Evolutionary conservation across 1,139 yeast genomes (phyloP).

Genomic region (Eremothecium cymbalariae): DNA sequence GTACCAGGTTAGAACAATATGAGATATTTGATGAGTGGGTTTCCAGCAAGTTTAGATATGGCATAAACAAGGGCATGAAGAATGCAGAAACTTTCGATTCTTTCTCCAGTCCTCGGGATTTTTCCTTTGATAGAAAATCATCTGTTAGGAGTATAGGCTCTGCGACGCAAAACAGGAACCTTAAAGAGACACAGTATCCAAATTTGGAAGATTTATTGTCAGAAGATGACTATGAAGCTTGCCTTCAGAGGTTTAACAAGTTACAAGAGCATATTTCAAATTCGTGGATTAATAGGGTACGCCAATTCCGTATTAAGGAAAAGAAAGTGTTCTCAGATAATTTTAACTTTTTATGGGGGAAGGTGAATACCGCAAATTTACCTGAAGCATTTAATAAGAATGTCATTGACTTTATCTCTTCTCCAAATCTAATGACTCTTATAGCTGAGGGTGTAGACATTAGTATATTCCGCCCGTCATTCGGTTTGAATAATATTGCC

Average conservation of each 20-base stretch:
- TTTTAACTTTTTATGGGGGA: constrained; percentile 46
- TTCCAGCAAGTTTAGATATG: constrained; percentile 17
- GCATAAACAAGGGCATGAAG: constrained; percentile 3
- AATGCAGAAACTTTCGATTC: constrained; percentile 5
- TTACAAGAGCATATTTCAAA: constrained; percentile 46
- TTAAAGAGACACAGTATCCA: neutral
- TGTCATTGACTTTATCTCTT: constrained; percentile 49
- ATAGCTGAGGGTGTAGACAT: constrained; percentile 52
- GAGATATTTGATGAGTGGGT: constrained; percentile 41
- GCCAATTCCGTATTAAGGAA: constrained; percentile 38
- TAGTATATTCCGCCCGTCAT: constrained; percentile 46
- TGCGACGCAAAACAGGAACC: neutral
- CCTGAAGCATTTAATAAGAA: constrained; percentile 43
- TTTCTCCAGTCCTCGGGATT: neutral
- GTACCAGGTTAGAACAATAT: constrained; percentile 51
- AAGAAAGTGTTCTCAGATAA: constrained; percentile 45
- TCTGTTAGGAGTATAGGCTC: neutral
- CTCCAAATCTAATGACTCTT: constrained; percentile 59
- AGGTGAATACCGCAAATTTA: constrained; percentile 36
- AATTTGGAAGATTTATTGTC: constrained; percentile 1
- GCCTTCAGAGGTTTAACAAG: constrained; percentile 10
- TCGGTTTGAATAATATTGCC: constrained; percentile 46
- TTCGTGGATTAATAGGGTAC: constrained; percentile 67
- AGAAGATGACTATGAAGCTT: constrained; percentile 9
- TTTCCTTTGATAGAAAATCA: neutral